Percentiles rank a stretch among this genome's conserved stretches.
These are phyloP conservation scores for Botrytis aclada DNA, from an alignment of 2,329 filamentous ascomycete genomes.

Conservation along the genomic window DNA sequence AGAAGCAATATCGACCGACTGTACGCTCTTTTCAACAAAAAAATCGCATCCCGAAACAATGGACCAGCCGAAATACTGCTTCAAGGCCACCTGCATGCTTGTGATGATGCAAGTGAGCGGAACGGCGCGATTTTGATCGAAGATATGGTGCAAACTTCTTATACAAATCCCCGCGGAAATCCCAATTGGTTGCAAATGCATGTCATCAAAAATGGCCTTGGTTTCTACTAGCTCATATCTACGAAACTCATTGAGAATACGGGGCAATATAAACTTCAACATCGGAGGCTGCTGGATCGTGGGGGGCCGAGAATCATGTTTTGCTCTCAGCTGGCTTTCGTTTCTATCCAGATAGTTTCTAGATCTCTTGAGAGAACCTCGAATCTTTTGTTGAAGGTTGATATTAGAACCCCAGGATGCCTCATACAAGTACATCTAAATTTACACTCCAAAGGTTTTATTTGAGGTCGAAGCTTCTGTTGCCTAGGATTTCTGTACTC, in stretches of 20 bases:
- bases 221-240: neutral
- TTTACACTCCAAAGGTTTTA: too few species aligned
- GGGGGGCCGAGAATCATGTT: neutral
- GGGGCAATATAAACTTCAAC: neutral
- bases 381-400: neutral
- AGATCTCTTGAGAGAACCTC: neutral
- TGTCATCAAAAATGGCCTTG: neutral
- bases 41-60: neutral
- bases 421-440: neutral
- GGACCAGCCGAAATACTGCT: constrained; percentile 1
- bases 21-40: neutral
- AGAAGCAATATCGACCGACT: neutral
- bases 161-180: neutral
- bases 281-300: neutral
- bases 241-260: neutral
- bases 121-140: neutral
- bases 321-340: neutral
- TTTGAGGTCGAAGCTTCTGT: neutral
- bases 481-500: neutral
- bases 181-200: neutral
- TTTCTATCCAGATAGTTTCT: neutral
- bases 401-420: neutral
- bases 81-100: neutral
- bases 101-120: neutral
- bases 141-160: neutral